phyloP scores from a whole-genome alignment of 2,329 filamentous ascomycete genomes.

The Chaetomiaceae sp. region DNA sequence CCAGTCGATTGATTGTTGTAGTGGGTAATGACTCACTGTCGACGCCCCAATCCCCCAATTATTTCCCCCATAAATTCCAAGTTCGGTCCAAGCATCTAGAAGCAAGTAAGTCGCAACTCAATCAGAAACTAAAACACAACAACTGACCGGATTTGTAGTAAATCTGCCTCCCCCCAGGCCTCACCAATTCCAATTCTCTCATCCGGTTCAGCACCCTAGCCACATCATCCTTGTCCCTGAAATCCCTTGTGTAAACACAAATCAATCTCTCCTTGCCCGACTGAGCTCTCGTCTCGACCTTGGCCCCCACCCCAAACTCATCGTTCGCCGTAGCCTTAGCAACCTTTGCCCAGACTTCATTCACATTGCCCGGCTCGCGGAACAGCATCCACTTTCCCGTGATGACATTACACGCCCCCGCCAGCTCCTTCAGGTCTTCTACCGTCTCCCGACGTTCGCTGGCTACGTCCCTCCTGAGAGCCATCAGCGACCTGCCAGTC shows the following conservation, averaged over 20 bases:
- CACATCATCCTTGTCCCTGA: conserved; percentile 64
- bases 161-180: conserved; percentile 46
- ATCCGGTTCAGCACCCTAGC: conserved; percentile 61
- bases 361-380: conserved; percentile 48
- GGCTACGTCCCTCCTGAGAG: conserved; percentile 45
- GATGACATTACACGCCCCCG: conserved; percentile 53
- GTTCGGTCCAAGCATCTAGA: conserved; percentile 63
- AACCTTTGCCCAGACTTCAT: conserved; percentile 62
- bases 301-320: conserved; percentile 67
- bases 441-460: conserved; percentile 47
- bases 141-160: conserved; percentile 75
- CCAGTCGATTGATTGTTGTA: background rate
- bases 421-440: conserved; percentile 56
- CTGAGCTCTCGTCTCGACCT: conserved; percentile 60
- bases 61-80: conserved; percentile 59
- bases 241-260: conserved; percentile 75
- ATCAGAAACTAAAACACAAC: background rate
- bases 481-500: conserved; percentile 33
- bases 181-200: conserved; percentile 57
- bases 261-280: conserved; percentile 53
- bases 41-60: conserved; percentile 56
- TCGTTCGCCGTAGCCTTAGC: conserved; percentile 63
- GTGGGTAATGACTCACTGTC: conserved; percentile 21
- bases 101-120: background rate
- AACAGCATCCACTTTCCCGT: conserved; percentile 83